These are phyloP conservation scores for Tranzscheliella williamsii DNA, from an alignment of 1,284 basidiomycete genomes.

Conservation along the genomic window DNA sequence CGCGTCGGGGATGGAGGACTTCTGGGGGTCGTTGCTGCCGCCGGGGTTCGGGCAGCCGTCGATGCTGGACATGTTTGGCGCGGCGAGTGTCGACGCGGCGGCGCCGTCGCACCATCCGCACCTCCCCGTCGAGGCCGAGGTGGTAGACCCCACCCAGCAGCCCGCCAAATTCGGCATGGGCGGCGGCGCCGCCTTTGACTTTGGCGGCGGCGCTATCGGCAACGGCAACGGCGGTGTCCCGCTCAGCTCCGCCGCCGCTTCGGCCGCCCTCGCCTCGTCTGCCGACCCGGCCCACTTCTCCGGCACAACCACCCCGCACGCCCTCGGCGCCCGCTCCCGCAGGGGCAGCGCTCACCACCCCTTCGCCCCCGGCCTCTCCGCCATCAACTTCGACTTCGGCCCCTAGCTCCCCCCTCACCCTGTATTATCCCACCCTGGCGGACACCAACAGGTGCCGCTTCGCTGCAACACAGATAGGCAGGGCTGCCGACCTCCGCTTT, in stretches of 20 bases:
- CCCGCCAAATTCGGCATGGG: conserved; percentile 42
- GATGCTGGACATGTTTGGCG: conserved; percentile 39
- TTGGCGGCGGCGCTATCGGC: conserved; percentile 36
- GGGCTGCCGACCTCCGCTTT: too few relatives aligned
- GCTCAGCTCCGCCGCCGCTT: conserved; percentile 19
- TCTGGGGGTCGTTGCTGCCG: conserved; percentile 48
- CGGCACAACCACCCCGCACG: conserved; percentile 26
- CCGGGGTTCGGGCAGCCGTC: conserved; percentile 42
- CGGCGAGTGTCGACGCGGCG: conserved; percentile 3
- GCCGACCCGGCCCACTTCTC: conserved; percentile 3
- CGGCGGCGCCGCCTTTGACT: conserved; percentile 35
- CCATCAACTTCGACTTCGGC: conserved; percentile 29
- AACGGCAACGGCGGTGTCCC: conserved; percentile 39
- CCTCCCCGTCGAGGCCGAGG: conserved; percentile 7
- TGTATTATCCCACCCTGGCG: not conserved
- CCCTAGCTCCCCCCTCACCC: not conserved
- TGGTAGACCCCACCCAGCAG: conserved; percentile 8
- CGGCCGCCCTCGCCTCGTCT: conserved; percentile 9
- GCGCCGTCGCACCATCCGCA: conserved; percentile 3
- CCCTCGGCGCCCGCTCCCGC: conserved; percentile 11
- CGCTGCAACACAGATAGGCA: too few relatives aligned
- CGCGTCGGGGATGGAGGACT: conserved; percentile 39
- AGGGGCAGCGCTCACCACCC: conserved; percentile 23
- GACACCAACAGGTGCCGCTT: too few relatives aligned
- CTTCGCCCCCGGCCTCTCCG: conserved; percentile 7